These are phyloP conservation scores for Geum urbanum DNA, from an alignment of 306 rosid species.

Conservation along the genomic window DNA sequence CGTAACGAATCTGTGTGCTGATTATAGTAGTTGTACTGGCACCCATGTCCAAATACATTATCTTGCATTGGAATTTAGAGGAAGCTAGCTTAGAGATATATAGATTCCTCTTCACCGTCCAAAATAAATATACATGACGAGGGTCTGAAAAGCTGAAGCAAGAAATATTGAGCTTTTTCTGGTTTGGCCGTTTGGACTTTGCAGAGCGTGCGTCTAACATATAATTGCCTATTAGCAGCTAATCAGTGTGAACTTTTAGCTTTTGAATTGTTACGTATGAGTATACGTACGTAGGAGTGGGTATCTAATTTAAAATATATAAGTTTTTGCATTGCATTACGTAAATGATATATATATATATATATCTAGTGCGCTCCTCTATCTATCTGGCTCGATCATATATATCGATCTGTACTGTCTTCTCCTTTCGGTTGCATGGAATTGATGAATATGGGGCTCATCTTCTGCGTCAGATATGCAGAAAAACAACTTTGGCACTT, in stretches of 20 bases:
- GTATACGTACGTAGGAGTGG: background rate
- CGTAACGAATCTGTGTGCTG: background rate
- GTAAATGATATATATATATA: background rate
- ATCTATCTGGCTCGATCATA: no score
- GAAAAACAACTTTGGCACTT: background rate
- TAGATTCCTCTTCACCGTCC: constrained; percentile 20
- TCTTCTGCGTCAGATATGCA: constrained; percentile 2
- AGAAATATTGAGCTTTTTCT: background rate
- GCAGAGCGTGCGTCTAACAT: constrained; percentile 25
- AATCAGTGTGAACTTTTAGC: background rate
- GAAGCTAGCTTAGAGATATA: background rate
- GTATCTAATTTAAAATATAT: background rate
- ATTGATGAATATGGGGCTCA: background rate
- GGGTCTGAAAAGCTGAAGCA: constrained; percentile 22
- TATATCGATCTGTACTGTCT: constrained; percentile 31
- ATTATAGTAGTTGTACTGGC: background rate
- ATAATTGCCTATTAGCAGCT: constrained; percentile 1
- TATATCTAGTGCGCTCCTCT: constrained; percentile 27
- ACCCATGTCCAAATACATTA: background rate
- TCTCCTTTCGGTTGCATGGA: constrained; percentile 19
- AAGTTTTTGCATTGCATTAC: background rate
- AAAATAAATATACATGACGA: background rate
- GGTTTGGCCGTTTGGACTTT: background rate
- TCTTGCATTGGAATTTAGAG: background rate
- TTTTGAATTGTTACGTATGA: background rate